Conservation (phyloP, 768 basidiomycete genomes). For the Stropharia rugosoannulata region DNA sequence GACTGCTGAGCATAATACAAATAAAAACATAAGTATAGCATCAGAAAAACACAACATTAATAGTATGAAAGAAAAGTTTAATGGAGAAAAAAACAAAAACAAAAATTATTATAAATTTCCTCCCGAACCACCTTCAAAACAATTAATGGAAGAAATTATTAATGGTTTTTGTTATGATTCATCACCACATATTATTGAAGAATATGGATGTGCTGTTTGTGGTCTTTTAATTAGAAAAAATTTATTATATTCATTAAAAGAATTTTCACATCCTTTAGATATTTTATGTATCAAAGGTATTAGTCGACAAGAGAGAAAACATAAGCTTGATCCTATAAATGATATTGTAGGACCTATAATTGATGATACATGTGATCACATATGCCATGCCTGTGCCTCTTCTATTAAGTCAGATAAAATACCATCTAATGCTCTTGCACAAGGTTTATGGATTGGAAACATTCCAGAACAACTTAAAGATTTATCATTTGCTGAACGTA, state of each 20-base stretch:
- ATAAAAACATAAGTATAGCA: too few species aligned
- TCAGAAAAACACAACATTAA: too few species aligned
- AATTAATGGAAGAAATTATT: conserved; percentile 1
- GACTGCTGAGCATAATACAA: too few species aligned
- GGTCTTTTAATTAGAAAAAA: conserved; percentile 14
- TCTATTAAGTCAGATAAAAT: conserved; percentile 6
- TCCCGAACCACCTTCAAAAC: neutral
- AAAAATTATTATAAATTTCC: conserved; percentile 1
- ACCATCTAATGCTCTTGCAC: conserved; percentile 12
- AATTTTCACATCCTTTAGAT: conserved; percentile 4
- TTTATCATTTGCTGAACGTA: conserved; percentile 20
- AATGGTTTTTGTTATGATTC: neutral
- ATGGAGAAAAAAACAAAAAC: neutral
- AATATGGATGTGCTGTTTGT: conserved; percentile 31
- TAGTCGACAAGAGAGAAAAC: conserved; percentile 3
- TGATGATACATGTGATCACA: conserved; percentile 4
- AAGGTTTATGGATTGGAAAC: conserved; percentile 14
- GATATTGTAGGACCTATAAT: conserved; percentile 13
- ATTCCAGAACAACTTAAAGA: conserved; percentile 12
- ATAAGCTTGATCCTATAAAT: neutral
- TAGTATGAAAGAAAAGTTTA: too few species aligned
- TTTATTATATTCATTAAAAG: conserved; percentile 17
- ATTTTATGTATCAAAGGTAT: neutral
- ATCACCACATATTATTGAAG: conserved; percentile 10
- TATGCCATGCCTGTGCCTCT: conserved; percentile 8